Evolutionary conservation across 441 rosid genomes (phyloP), one percentile per base, ranked within the genome.

Genomic region (Isatis lusitanica): DNA sequence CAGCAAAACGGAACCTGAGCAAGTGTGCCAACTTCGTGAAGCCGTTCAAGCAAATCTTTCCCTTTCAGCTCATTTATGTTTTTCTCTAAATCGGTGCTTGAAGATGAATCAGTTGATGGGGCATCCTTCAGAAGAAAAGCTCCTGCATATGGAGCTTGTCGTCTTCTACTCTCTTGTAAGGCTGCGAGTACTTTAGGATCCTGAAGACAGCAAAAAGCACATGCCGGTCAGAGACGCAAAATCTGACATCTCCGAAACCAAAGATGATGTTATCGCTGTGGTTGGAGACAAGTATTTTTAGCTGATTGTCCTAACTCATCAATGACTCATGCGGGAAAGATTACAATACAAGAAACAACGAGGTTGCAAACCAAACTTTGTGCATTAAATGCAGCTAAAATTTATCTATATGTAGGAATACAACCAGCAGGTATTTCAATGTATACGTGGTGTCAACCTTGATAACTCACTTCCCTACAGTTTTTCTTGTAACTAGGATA

Each of bases 131-230:
- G 78, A 83, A 96, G 97, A 83, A 96, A 93, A 33, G 97, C 97
- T 66, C 99, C 97, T 13, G 93, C 95, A 84, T 96, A 96, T 6
- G 99, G 99, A 61, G 99, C 97, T 78, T 91, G 98, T 75, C 98
- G 80, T 78, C 88, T 96, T 66, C 90, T 83, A 75, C 82, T 87
- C 83, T 96, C 99, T 73, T 91, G 99, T 65, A 93, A 85, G 68
- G 99, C 99, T 74, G 97, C 93, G 47, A 96, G 80, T 70, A 96
- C 75, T 82, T 96, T 96, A 58, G 96, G 93, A 83, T 96, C 98
- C 99, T 96, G 85, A 80, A 74, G 66, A 50, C 30, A 53, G 0
- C n/a, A 71, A 73, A 71, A 55, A 47, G 30, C 47, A 53, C 30
- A 38, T 24, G 47, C 36, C 55, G 73, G 74, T 77, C 46, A 59